Conservation (phyloP, 805 yeast genomes). For the Spathaspora boniae region DNA sequence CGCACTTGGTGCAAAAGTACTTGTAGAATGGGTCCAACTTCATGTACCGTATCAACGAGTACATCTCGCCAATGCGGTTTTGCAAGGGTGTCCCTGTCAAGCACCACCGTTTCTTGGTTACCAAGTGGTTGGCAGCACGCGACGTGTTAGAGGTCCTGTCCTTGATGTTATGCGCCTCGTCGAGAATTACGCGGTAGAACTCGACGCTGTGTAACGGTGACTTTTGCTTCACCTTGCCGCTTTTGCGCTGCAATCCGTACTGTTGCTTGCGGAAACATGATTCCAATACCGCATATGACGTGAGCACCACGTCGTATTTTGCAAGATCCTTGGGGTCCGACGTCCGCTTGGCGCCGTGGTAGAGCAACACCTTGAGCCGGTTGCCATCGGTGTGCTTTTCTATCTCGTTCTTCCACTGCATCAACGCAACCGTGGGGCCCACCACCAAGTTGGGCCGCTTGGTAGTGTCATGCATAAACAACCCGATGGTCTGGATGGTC, state of each 20-base stretch:
- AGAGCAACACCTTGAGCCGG: constrained; percentile 62
- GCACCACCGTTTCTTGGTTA: constrained; percentile 82
- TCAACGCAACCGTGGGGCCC: constrained; percentile 97
- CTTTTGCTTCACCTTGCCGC: constrained; percentile 65
- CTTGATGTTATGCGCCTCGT: constrained; percentile 97
- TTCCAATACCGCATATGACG: constrained; percentile 91
- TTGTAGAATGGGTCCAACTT: constrained; percentile 81
- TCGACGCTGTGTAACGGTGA: constrained; percentile 70
- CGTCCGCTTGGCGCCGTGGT: constrained; percentile 83
- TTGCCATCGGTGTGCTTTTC: constrained; percentile 73
- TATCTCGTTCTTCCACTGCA: constrained; percentile 97
- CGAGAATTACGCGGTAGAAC: constrained; percentile 84
- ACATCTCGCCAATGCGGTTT: constrained; percentile 94
- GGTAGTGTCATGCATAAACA: constrained; percentile 65
- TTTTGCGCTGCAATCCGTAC: constrained; percentile 77
- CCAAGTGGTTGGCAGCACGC: constrained; percentile 76
- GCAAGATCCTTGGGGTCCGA: constrained; percentile 52
- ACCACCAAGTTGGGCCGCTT: constrained; percentile 82
- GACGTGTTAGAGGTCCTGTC: constrained; percentile 94
- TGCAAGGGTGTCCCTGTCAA: constrained; percentile 95
- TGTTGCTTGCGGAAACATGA: constrained; percentile 78
- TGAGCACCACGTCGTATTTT: constrained; percentile 74
- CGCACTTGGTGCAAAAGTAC: constrained; percentile 92
- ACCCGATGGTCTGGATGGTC: constrained; percentile 91
- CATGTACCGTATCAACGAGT: constrained; percentile 83